Evolutionary conservation across 2,329 filamentous ascomycete species (phyloP).

Genomic region (Curvularia hawaiiensis): DNA sequence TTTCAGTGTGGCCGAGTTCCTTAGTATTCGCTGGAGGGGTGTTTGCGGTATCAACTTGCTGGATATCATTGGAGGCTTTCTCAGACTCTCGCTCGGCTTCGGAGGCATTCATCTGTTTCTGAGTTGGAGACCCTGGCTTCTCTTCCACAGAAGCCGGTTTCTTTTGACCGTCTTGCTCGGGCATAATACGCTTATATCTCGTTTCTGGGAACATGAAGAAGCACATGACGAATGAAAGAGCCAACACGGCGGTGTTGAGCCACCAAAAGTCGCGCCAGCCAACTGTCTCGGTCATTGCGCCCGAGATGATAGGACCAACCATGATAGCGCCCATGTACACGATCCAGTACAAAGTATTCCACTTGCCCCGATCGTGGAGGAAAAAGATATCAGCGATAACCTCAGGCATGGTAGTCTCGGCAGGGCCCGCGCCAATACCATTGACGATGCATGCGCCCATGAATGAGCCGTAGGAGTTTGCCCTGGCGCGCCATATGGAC

Average conservation of each 20-base stretch:
- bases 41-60: slow-evolving; percentile 29
- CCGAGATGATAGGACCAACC: slow-evolving; percentile 63
- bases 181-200: slow-evolving; percentile 58
- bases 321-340: slow-evolving; percentile 67
- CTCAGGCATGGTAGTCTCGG: slow-evolving; percentile 66
- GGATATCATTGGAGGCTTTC: slow-evolving; percentile 31
- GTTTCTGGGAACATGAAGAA: slow-evolving; percentile 69
- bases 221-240: slow-evolving; percentile 56
- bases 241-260: slow-evolving; percentile 64
- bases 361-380: slow-evolving; percentile 67
- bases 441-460: slow-evolving; percentile 68
- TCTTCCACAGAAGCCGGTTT: slow-evolving; percentile 19
- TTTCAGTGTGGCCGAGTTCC: slow-evolving; percentile 38
- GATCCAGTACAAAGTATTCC: slow-evolving; percentile 66
- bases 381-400: slow-evolving; percentile 70
- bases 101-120: slow-evolving; percentile 17
- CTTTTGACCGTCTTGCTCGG: slow-evolving; percentile 26
- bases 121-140: slow-evolving; percentile 22
- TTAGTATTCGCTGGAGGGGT: slow-evolving; percentile 26
- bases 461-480: slow-evolving; percentile 64
- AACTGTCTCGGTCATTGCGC: slow-evolving; percentile 63
- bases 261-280: slow-evolving; percentile 70
- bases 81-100: slow-evolving; percentile 31
- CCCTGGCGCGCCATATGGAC: slow-evolving; percentile 63
- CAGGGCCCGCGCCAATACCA: slow-evolving; percentile 66